Evolutionary conservation across 139 green algal genomes (phyloP).

Genomic region (Chlorella vulgaris): DNA sequence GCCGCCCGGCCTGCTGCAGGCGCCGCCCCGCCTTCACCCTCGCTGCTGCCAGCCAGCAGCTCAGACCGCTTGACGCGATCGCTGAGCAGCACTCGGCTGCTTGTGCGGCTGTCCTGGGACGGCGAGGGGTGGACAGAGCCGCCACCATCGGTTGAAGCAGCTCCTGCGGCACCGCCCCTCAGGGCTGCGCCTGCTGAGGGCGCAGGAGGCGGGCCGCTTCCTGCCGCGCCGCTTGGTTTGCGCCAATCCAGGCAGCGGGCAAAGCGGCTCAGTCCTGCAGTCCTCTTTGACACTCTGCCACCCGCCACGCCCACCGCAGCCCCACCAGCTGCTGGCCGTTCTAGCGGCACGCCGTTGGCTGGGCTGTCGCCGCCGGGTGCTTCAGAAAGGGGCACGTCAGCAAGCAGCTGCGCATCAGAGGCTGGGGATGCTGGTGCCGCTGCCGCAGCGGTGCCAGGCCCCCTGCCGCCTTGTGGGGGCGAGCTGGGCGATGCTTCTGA

Average conservation of each 20-base stretch:
- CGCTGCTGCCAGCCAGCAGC: background rate
- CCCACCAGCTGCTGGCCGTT: background rate
- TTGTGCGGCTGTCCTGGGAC: constrained; percentile 16
- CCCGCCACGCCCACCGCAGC: background rate
- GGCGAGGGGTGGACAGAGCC: constrained; percentile 10
- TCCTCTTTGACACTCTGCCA: constrained; percentile 10
- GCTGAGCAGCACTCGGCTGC: constrained; percentile 9
- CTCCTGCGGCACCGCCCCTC: background rate
- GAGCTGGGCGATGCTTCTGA: constrained; percentile 1
- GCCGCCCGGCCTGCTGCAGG: background rate
- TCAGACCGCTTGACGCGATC: constrained; percentile 12
- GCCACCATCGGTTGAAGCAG: background rate
- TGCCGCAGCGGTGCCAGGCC: background rate
- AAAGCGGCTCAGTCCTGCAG: background rate
- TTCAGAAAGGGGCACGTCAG: background rate
- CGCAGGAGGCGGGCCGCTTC: background rate
- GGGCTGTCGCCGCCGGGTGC: background rate
- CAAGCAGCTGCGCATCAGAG: constrained; percentile 20
- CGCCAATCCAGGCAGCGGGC: constrained; percentile 12
- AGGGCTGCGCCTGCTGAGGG: background rate
- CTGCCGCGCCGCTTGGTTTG: background rate
- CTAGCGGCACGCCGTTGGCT: background rate
- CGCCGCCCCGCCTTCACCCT: background rate
- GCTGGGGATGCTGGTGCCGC: background rate
- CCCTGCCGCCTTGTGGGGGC: background rate